Base-by-base conservation (phyloP, 805 yeast species). In the Zygosaccharomyces siamensis region DNA sequence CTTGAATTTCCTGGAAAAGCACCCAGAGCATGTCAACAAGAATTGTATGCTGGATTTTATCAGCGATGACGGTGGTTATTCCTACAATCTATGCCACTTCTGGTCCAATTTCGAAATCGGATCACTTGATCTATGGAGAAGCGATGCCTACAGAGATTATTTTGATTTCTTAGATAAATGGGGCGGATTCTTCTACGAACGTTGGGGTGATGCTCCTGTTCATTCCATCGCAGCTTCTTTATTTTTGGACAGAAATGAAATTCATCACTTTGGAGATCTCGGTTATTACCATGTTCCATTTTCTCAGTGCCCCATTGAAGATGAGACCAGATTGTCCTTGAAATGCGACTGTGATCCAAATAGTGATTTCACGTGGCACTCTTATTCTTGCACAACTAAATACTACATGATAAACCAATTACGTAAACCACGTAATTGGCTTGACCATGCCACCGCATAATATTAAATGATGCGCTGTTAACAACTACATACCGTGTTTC, bases 161-260 rank as follows among this genome's bases (percentile, higher is more conserved):
- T 86, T 86, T 62, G 72, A 84, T 20, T 70, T 70, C 61, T 70
- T 86, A 39, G 95, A 86, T 62, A 51, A 66, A 41, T 64, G 77
- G 2, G 95, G 95, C 49, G 95, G 95, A 0, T 86, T 86, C 64
- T 86, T 79, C 64, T 85, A 86, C 62, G 93, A 88, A 69, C 75
- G 96, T 56, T 88, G 96, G 95, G 96, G 96, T 18, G 96, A 88
- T 68, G 96, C 95, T 0, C 95, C 95, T 3, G 79, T 87, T n/a
- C 95, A 87, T 68, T 79, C 95, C 0, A 75, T 87, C 44, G 95
- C 86, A 4, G 86, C 80, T 2, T 69, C 89, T 1, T 68, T 83
- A 41, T 73, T 85, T 59, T 65, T 83, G 44, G 75, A 79, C 52
- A 72, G 73, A 57, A 68, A 71, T 27, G 77, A 83, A 61, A 70